These are phyloP conservation scores for Physocladia obscura DNA, from an alignment of 192 early-diverging fungal species.

Conservation along the genomic window DNA sequence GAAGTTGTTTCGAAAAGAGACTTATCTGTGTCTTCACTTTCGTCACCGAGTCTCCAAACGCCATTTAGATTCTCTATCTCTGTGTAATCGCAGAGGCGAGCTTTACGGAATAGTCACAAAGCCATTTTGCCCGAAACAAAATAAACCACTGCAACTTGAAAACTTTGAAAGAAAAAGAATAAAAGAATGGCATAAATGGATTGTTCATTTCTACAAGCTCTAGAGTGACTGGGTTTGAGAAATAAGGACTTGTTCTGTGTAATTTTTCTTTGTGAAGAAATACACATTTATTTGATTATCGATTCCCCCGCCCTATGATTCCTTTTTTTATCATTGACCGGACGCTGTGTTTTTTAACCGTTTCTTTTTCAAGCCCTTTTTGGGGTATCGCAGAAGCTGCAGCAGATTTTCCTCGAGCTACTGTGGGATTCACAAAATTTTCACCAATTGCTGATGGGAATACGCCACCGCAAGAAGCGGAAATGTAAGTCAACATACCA, in stretches of 20 bases:
- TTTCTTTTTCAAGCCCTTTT: not conserved
- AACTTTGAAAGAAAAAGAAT: not conserved
- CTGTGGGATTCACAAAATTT: not conserved
- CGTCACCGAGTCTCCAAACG: too few relatives aligned
- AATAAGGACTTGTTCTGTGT: too few relatives aligned
- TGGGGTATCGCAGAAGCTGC: not conserved
- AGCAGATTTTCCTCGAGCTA: not conserved
- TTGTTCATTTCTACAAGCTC: too few relatives aligned
- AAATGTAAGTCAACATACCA: conserved; percentile 17
- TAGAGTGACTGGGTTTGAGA: too few relatives aligned
- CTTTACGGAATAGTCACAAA: too few relatives aligned
- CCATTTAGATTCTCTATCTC: too few relatives aligned
- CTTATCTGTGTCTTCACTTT: too few relatives aligned
- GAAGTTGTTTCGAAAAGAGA: too few relatives aligned
- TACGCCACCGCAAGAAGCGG: not conserved
- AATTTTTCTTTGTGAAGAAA: too few relatives aligned
- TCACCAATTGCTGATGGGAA: not conserved
- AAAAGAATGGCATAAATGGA: not conserved
- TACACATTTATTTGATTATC: not conserved
- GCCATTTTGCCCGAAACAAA: too few relatives aligned
- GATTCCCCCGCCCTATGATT: not conserved
- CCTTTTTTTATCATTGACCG: conserved; percentile 9
- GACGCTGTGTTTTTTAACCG: not conserved
- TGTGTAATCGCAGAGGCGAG: too few relatives aligned
- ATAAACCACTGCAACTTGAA: not conserved